Evolutionary conservation across 2,329 filamentous ascomycete genomes (phyloP), one percentile per base, ranked within the genome.

Genomic region (Aspergillus sp.): DNA sequence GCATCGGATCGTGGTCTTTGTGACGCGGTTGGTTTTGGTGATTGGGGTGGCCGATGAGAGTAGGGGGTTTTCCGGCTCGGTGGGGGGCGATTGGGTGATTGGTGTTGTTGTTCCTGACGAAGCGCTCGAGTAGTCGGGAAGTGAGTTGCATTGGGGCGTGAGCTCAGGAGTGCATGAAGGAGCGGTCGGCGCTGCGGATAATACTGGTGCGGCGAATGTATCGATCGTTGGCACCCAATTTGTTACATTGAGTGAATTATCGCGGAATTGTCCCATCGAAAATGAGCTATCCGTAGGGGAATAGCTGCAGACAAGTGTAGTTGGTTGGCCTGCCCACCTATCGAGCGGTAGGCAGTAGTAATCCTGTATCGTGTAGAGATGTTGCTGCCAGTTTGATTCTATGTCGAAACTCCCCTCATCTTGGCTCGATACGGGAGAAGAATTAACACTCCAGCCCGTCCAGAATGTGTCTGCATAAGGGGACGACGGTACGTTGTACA

Each of bases 1-100:
- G 24, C 55, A 57, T 36, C 55, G 24, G 20, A 57, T 57, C 13
- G 55, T 44, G 9, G 49, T n/a, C 38, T 53, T 57, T 5, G 44
- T 26, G 26, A 26, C 44, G 20, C 50, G 55, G 24, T 20, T 53
- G 8, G 38, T 5, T 30, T 44, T 53, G 3, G 50, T 22, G 15
- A 30, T 48, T 38, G 49, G 13, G 32, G 3, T 30, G 43, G 26
- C 26, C 26, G 26, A 30, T 9, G 20, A n/a, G 30, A 3, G 38
- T 17, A 30, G 34, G 9, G 11, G 17, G 15, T n/a, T 15, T 32
- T 26, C 8, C 18, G 34, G 36, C 1, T 52, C 34, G 9, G 56
- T 39, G 3, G 47, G 44, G 20, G 50, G 54, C 11, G 48, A 39
- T 13, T 42, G 50, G n/a, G 49, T 53, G 50, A 12, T 45, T 8